Evolutionary conservation across 108 stramenopile species (phyloP).

Genomic region (Fragilaria crotonensis): DNA sequence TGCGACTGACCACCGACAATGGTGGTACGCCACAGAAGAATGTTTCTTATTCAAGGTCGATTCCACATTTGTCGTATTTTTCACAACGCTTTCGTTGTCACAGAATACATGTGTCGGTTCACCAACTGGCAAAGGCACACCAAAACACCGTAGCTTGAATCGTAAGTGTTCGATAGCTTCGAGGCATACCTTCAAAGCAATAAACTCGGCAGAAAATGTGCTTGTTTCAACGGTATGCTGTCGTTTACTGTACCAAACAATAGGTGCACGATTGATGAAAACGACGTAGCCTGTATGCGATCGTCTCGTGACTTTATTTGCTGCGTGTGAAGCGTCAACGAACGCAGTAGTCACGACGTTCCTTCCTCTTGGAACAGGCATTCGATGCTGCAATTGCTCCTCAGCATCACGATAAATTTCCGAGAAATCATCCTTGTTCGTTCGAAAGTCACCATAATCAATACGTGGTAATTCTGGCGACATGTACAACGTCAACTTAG

Average conservation of each 20-base stretch:
- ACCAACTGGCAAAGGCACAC: too few relatives aligned
- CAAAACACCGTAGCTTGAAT: too few relatives aligned
- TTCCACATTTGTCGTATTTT: slow-evolving; percentile 35
- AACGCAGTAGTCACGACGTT: slow-evolving; percentile 3
- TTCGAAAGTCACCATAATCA: neutral
- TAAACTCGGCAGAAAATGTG: too few relatives aligned
- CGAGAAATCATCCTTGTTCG: neutral
- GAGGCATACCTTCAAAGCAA: too few relatives aligned
- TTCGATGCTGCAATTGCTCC: slow-evolving; percentile 6
- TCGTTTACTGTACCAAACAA: slow-evolving; percentile 24
- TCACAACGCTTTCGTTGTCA: slow-evolving; percentile 34
- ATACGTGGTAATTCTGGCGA: slow-evolving; percentile 1
- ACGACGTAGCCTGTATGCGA: slow-evolving; percentile 47
- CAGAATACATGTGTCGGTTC: too few relatives aligned
- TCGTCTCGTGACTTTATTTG: slow-evolving; percentile 29
- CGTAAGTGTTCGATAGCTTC: too few relatives aligned
- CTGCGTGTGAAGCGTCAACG: slow-evolving; percentile 34
- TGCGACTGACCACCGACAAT: too few relatives aligned
- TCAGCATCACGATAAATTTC: slow-evolving; percentile 11
- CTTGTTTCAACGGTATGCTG: slow-evolving; percentile 34
- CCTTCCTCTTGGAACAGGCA: slow-evolving; percentile 12
- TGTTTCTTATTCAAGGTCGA: too few relatives aligned
- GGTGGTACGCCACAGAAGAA: too few relatives aligned
- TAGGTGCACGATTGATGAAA: slow-evolving; percentile 28
- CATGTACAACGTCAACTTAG: slow-evolving; percentile 6